phyloP scores from a whole-genome alignment of 257 asterid species.

The Solanum tarapatanum region DNA sequence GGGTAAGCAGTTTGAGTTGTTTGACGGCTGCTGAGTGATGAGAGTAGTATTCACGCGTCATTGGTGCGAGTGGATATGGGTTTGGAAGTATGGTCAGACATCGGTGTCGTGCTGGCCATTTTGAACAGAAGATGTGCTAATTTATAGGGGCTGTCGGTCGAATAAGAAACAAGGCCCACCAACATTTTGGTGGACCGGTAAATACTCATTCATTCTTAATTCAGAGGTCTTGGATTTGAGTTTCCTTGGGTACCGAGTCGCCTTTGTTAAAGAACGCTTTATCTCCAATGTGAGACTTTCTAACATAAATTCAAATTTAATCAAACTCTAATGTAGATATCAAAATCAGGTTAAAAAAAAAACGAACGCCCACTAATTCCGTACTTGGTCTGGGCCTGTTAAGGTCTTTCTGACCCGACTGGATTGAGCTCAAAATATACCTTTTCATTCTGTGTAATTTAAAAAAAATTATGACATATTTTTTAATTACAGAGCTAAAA shows the following conservation, averaged over 20 bases:
- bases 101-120: not conserved
- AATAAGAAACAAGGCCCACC: not conserved
- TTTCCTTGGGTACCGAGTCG: accelerated
- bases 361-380: not conserved
- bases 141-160: conserved; percentile 3
- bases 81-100: not conserved
- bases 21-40: not conserved
- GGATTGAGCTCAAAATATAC: not conserved
- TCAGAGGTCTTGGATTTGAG: too few species aligned
- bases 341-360: too few species aligned
- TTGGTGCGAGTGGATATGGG: not conserved
- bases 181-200: too few species aligned
- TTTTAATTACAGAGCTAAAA: not conserved
- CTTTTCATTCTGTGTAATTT: not conserved
- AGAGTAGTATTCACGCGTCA: not conserved
- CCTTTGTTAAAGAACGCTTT: too few species aligned
- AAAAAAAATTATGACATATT: not conserved
- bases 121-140: not conserved
- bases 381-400: not conserved
- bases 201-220: too few species aligned
- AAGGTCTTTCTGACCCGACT: not conserved
- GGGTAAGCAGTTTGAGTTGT: not conserved
- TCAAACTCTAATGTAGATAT: accelerated
- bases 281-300: accelerated
- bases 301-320: accelerated